Evolutionary conservation across 805 yeast species (phyloP).

Genomic region (Naumovozyma dairenensis): DNA sequence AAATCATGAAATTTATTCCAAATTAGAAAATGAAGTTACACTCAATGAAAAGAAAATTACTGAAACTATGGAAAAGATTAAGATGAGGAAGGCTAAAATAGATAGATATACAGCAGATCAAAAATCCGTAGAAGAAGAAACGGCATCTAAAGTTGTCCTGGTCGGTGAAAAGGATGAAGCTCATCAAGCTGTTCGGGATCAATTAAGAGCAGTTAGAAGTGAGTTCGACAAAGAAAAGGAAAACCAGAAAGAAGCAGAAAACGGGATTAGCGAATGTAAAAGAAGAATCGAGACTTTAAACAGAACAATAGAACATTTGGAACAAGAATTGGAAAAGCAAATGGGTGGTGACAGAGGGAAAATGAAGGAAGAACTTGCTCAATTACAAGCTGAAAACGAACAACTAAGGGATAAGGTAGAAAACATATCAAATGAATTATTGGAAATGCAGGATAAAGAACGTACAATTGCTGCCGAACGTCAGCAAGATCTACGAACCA

Average conservation of each 20-base stretch:
- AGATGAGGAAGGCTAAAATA: constrained; percentile 21
- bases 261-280: constrained; percentile 14
- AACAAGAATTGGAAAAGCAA: constrained; percentile 20
- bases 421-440: constrained; percentile 6
- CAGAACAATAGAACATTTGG: constrained; percentile 18
- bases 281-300: constrained; percentile 13
- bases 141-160: constrained; percentile 8
- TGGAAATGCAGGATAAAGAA: constrained; percentile 15
- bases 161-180: constrained; percentile 14
- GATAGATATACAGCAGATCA: constrained; percentile 18
- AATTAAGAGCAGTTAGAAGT: constrained; percentile 9
- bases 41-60: constrained; percentile 13
- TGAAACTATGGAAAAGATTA: constrained; percentile 11
- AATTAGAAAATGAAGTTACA: constrained; percentile 10
- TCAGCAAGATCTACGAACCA: constrained; percentile 6
- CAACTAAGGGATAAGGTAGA: constrained; percentile 4
- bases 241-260: constrained; percentile 15
- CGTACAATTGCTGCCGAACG: constrained; percentile 6
- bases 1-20: constrained; percentile 13
- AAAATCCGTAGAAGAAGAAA: constrained; percentile 10
- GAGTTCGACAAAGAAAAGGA: constrained; percentile 16
- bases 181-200: constrained; percentile 12
- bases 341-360: constrained; percentile 25
- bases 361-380: constrained; percentile 13
- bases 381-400: constrained; percentile 8